A percentile compares a stretch with the other conserved stretches of the same genome.
These are phyloP conservation scores for Tulasnella calospora DNA, from an alignment of 768 basidiomycete genomes.

Conservation along the genomic window DNA sequence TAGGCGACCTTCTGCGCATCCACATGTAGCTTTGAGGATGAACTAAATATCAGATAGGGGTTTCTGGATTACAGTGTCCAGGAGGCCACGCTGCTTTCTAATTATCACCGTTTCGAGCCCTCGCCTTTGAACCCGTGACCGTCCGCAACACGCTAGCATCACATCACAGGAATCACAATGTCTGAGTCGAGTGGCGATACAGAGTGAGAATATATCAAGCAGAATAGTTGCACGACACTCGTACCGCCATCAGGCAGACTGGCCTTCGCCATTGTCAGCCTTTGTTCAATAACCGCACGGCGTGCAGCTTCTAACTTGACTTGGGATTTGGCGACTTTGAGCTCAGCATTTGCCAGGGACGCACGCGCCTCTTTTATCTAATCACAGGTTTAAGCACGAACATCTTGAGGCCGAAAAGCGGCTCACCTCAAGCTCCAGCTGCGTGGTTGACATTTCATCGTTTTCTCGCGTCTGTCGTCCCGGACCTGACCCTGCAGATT, in stretches of 20 bases:
- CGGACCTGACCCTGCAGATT: too few species aligned
- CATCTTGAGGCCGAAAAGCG: not conserved
- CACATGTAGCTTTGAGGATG: too few species aligned
- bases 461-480: not conserved
- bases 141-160: too few species aligned
- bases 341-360: not conserved
- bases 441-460: not conserved
- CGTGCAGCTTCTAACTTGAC: not conserved
- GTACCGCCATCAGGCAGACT: not conserved
- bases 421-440: not conserved
- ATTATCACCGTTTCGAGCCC: too few species aligned
- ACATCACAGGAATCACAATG: too few species aligned
- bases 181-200: too few species aligned
- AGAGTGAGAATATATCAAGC: not conserved
- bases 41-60: too few species aligned
- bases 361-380: not conserved
- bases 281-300: not conserved
- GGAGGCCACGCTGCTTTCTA: too few species aligned
- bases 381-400: not conserved
- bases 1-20: too few species aligned
- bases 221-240: not conserved
- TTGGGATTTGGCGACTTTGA: not conserved
- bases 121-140: too few species aligned
- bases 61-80: too few species aligned
- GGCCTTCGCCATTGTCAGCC: not conserved